These are phyloP conservation scores for Isoetes taiwanensis DNA, from an alignment of 75 land plant genomes.

Conservation along the genomic window DNA sequence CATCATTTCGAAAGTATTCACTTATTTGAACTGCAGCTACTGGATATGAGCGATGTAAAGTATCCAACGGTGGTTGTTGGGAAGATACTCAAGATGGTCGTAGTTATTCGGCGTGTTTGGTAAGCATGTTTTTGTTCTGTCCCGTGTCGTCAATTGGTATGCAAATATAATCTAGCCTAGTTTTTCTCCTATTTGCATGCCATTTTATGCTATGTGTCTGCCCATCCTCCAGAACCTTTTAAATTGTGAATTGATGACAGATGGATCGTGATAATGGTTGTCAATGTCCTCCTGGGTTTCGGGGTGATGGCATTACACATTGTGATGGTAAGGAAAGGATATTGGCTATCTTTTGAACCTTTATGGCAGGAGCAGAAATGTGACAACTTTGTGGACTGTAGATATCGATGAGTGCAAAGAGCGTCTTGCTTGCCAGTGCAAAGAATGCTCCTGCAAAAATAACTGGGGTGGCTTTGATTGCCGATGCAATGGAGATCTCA, in stretches of 20 bases:
- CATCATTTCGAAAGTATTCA: neutral
- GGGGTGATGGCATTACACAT: slow-evolving; percentile 53
- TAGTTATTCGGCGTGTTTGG: slow-evolving; percentile 62
- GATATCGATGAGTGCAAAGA: slow-evolving; percentile 85
- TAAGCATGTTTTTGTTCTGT: too few relatives aligned
- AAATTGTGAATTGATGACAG: too few relatives aligned
- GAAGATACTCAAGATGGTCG: slow-evolving; percentile 43
- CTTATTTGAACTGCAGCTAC: slow-evolving; percentile 31
- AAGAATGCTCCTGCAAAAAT: slow-evolving; percentile 60
- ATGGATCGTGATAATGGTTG: slow-evolving; percentile 44
- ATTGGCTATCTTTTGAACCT: neutral
- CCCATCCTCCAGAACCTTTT: too few relatives aligned
- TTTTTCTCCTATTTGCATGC: neutral
- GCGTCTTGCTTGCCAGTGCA: slow-evolving; percentile 65
- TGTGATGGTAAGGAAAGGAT: slow-evolving; percentile 39
- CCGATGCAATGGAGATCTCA: slow-evolving; percentile 46
- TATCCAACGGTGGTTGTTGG: slow-evolving; percentile 89
- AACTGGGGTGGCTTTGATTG: slow-evolving; percentile 72
- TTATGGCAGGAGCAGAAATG: neutral
- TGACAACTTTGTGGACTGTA: too few relatives aligned
- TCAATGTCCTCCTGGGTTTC: slow-evolving; percentile 70
- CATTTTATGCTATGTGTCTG: slow-evolving; percentile 24
- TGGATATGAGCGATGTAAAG: slow-evolving; percentile 70
- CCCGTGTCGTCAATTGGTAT: too few relatives aligned
- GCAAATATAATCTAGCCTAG: neutral